Evolutionary conservation across 2,329 filamentous ascomycete genomes (phyloP).

Genomic region (Plenodomus lindquistii): DNA sequence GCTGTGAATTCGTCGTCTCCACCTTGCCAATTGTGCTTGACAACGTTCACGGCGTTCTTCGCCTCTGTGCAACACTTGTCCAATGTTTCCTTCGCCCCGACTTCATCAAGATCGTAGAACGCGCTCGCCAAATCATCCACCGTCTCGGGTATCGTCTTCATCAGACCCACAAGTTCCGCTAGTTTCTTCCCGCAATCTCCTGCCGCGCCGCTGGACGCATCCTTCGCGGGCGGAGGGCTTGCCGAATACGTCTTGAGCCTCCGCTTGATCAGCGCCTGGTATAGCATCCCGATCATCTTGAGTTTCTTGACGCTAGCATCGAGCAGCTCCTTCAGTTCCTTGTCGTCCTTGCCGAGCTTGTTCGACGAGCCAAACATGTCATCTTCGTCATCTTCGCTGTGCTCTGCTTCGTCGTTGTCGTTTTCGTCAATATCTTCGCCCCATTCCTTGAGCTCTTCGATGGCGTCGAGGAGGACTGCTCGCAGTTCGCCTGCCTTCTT

Average conservation of each 20-base stretch:
- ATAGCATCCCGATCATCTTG: constrained; percentile 69
- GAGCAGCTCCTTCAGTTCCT: constrained; percentile 67
- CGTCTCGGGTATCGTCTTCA: constrained; percentile 66
- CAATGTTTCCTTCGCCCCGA: constrained; percentile 62
- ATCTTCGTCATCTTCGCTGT: constrained; percentile 60
- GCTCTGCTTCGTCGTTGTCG: constrained; percentile 51
- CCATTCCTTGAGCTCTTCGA: constrained; percentile 88
- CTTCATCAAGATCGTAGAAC: constrained; percentile 71
- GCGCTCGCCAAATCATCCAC: constrained; percentile 72
- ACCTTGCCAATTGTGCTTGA: constrained; percentile 65
- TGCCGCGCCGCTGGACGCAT: constrained; percentile 5
- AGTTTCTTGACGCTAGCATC: constrained; percentile 67
- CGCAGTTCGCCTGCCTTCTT: constrained; percentile 73
- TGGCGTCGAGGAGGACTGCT: constrained; percentile 77
- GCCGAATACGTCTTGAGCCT: constrained; percentile 62
- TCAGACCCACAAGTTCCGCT: constrained; percentile 60
- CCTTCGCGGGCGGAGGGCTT: constrained; percentile 15
- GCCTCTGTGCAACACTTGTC: constrained; percentile 65
- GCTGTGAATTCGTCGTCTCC: constrained; percentile 74
- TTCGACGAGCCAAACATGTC: constrained; percentile 66
- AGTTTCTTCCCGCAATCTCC: constrained; percentile 32
- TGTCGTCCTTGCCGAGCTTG: constrained; percentile 63
- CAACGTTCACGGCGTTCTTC: constrained; percentile 58
- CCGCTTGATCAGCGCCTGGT: constrained; percentile 70
- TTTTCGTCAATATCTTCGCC: constrained; percentile 70